Evolutionary conservation across 1,139 yeast species (phyloP).

Genomic region (Geotrichum phurueaensis): DNA sequence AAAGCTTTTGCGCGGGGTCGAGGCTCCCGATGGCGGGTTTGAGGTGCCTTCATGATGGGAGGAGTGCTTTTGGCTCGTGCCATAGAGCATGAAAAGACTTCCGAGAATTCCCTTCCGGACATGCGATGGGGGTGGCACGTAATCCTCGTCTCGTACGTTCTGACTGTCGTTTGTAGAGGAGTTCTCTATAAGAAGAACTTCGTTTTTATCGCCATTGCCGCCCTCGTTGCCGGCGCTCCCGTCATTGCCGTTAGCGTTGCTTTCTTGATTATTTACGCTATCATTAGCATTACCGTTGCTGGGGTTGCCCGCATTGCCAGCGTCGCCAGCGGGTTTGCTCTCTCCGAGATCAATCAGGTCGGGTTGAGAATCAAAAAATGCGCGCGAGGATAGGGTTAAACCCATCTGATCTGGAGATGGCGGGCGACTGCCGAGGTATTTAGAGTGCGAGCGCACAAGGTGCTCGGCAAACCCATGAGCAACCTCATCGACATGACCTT

Average conservation of each 20-base stretch:
- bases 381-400: constrained; percentile 7
- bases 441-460: constrained; percentile 16
- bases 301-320: not conserved
- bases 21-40: constrained; percentile 9
- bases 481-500: constrained; percentile 3
- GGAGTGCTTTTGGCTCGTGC: constrained; percentile 23
- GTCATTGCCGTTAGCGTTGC: not conserved
- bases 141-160: constrained; percentile 38
- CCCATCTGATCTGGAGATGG: constrained; percentile 6
- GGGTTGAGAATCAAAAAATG: not conserved
- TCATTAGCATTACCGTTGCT: not conserved
- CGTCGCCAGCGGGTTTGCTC: not conserved
- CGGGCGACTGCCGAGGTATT: constrained; percentile 2
- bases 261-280: not conserved
- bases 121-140: constrained; percentile 63
- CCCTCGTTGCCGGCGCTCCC: not conserved
- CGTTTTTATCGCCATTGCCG: not conserved
- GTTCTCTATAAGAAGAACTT: not conserved
- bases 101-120: constrained; percentile 83
- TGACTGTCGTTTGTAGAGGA: not conserved
- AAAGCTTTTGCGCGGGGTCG: constrained; percentile 7
- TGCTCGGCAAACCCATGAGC: constrained; percentile 5
- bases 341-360: not conserved
- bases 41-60: not conserved
- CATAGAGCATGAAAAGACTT: constrained; percentile 63